phyloP scores from a whole-genome alignment of 345 rosid genomes.

The Zanthoxylum bungeanum region DNA sequence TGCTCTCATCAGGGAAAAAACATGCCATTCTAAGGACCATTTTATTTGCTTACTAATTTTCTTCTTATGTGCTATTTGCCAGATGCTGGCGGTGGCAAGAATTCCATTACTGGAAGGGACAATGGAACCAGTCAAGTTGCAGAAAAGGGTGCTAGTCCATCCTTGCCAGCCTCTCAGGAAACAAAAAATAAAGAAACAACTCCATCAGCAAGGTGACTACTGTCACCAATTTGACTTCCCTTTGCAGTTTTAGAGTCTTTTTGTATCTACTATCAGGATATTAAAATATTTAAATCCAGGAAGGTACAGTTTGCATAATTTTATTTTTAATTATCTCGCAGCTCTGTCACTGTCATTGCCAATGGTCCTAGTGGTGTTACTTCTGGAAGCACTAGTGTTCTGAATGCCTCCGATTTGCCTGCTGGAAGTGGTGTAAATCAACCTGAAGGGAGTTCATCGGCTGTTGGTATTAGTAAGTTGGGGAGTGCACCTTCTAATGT shows the following conservation, averaged over 20 bases:
- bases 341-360: conserved; percentile 39
- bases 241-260: conserved; percentile 6
- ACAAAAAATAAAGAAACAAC: conserved; percentile 43
- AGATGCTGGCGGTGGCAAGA: conserved; percentile 69
- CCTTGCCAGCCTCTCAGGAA: conserved; percentile 40
- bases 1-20: neutral
- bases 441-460: conserved; percentile 37
- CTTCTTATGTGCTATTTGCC: conserved; percentile 29
- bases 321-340: conserved; percentile 28
- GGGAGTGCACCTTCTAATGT: conserved; percentile 28
- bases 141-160: conserved; percentile 48
- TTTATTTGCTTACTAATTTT: conserved; percentile 18
- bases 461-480: conserved; percentile 31
- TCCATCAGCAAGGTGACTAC: conserved; percentile 45
- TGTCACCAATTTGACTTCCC: neutral
- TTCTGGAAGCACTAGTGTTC: conserved; percentile 33
- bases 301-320: conserved; percentile 7
- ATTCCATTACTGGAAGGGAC: conserved; percentile 44
- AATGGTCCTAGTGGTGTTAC: conserved; percentile 45
- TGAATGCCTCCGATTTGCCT: conserved; percentile 25
- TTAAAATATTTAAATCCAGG: neutral
- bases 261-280: neutral
- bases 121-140: conserved; percentile 48
- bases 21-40: conserved; percentile 14
- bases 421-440: conserved; percentile 33